Conservation (phyloP, 1,284 basidiomycete species). For the Ganoderma boninense region DNA sequence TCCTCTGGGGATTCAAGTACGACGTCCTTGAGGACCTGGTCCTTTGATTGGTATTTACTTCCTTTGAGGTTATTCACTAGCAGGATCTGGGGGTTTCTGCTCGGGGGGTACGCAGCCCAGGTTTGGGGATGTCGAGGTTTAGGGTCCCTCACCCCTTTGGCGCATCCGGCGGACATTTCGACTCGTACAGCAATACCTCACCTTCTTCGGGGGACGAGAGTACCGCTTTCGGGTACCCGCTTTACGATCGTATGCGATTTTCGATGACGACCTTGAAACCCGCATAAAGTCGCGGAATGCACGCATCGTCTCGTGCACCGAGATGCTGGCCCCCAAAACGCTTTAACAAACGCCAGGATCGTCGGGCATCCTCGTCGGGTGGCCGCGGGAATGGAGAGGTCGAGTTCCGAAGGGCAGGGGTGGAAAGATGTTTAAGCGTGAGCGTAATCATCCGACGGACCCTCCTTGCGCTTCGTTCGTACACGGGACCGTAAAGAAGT, state of each 20-base stretch:
- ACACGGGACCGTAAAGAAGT: conserved; percentile 50
- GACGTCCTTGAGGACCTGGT: conserved; percentile 92
- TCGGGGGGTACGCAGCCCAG: conserved; percentile 90
- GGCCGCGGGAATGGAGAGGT: conserved; percentile 70
- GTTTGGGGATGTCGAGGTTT: conserved; percentile 90
- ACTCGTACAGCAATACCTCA: conserved; percentile 80
- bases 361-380: conserved; percentile 43
- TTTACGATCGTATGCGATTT: conserved; percentile 78
- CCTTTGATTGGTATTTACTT: conserved; percentile 98
- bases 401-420: conserved; percentile 70
- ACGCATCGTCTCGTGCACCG: conserved; percentile 90
- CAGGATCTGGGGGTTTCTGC: conserved; percentile 82
- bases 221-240: conserved; percentile 63
- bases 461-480: conserved; percentile 37
- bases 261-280: conserved; percentile 97
- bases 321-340: conserved; percentile 97
- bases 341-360: conserved; percentile 86
- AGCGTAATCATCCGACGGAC: conserved; percentile 50
- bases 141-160: conserved; percentile 89
- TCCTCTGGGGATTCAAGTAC: conserved; percentile 85
- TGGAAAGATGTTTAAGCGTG: conserved; percentile 65
- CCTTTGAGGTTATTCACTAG: too few relatives aligned
- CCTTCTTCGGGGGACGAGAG: conserved; percentile 73
- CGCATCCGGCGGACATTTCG: conserved; percentile 89
- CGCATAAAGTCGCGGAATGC: conserved; percentile 89